Conservation (phyloP, 495 filamentous ascomycete species). For the Cairneyella variabilis region DNA sequence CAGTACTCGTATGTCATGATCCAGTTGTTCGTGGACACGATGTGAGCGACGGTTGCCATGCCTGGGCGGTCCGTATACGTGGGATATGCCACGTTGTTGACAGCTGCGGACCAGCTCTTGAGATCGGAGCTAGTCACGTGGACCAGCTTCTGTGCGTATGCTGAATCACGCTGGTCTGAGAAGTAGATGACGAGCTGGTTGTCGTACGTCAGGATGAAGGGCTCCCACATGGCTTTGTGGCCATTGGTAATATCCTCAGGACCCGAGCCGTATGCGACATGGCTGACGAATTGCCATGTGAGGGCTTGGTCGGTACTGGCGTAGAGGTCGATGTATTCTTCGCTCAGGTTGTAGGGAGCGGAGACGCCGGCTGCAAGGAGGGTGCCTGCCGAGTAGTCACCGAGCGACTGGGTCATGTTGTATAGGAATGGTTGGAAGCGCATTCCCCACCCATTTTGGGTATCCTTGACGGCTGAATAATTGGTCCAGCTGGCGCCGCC, state of each 20-base stretch:
- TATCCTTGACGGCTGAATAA: conserved; percentile 56
- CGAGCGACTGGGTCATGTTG: conserved; percentile 51
- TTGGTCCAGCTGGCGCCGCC: conserved; percentile 55
- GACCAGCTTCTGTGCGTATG: conserved; percentile 60
- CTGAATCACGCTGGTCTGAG: conserved; percentile 60
- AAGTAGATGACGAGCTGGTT: conserved; percentile 59
- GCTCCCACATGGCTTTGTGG: conserved; percentile 64
- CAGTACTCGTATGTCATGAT: conserved; percentile 16
- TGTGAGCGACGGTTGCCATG: conserved; percentile 48
- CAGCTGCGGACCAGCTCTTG: conserved; percentile 48
- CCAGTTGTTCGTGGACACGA: conserved; percentile 10
- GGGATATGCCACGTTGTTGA: conserved; percentile 55
- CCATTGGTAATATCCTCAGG: conserved; percentile 58
- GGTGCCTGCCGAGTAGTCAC: conserved; percentile 52
- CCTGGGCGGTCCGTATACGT: conserved; percentile 59
- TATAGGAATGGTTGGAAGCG: conserved; percentile 65
- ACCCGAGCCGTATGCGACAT: conserved; percentile 50
- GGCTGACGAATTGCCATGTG: conserved; percentile 61
- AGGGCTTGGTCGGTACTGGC: conserved; percentile 45
- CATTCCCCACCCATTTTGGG: conserved; percentile 55
- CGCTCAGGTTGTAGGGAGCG: conserved; percentile 56
- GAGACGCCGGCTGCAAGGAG: conserved; percentile 55
- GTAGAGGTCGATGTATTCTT: no score
- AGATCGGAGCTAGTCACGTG: conserved; percentile 56
- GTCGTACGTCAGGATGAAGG: conserved; percentile 53